These are phyloP conservation scores for Nakazawaea wickerhamii DNA, from an alignment of 805 yeast species.

Conservation along the genomic window DNA sequence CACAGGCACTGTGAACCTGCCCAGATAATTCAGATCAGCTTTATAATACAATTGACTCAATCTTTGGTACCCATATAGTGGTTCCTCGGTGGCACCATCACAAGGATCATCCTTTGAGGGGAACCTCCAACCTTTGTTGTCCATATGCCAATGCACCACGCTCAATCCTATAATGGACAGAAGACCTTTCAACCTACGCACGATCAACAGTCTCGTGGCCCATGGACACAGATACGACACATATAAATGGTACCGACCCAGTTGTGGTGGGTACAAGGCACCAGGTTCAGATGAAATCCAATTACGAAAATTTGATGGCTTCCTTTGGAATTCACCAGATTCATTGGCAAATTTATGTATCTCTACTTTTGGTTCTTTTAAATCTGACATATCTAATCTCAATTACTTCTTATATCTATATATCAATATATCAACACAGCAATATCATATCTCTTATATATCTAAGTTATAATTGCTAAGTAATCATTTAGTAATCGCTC, in stretches of 20 bases:
- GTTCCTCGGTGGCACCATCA: conserved; percentile 49
- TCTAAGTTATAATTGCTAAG: too few relatives aligned
- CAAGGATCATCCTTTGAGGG: conserved; percentile 42
- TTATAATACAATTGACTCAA: conserved; percentile 69
- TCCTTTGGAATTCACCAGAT: conserved; percentile 54
- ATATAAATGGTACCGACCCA: conserved; percentile 78
- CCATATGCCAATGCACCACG: conserved; percentile 91
- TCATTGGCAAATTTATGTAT: conserved; percentile 44
- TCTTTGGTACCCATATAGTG: conserved; percentile 52
- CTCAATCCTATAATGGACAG: conserved; percentile 56
- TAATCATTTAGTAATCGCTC: neutral
- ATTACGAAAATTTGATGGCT: conserved; percentile 51
- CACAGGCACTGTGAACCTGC: conserved; percentile 89
- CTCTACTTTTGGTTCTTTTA: conserved; percentile 22
- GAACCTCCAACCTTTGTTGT: conserved; percentile 85
- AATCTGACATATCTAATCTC: neutral
- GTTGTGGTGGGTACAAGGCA: conserved; percentile 66
- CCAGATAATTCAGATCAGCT: conserved; percentile 69
- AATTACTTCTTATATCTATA: neutral
- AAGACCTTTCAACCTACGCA: conserved; percentile 70
- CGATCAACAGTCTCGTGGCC: conserved; percentile 83
- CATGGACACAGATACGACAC: conserved; percentile 93
- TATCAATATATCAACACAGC: too few relatives aligned
- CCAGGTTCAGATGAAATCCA: conserved; percentile 52
- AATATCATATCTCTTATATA: neutral